Evolutionary conservation across 495 filamentous ascomycete genomes (phyloP), one percentile per base, ranked within the genome.

Genomic region (Penicillium salamii): DNA sequence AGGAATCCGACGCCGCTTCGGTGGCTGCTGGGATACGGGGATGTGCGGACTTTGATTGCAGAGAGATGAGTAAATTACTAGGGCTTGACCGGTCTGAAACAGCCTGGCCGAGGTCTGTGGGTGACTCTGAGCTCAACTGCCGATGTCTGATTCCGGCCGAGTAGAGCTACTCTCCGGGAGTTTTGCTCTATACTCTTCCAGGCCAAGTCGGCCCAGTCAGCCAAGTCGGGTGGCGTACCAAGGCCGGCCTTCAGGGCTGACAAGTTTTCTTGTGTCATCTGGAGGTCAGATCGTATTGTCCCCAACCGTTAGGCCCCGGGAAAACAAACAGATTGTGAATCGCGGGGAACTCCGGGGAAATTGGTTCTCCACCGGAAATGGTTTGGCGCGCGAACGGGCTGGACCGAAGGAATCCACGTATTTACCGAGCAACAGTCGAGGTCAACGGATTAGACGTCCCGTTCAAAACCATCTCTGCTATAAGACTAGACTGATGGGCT

Each of bases 181-280:
- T 20, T 29, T 19, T 20, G 20, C n/a, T 26, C 23, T 31, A 24
- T 26, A 37, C 36, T 42, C 32, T 39, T 23, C 48, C 14, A 15
- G 46, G 23, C 23, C 23, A 26, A 26, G 23, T 8, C 23, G 23
- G 23, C 23, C 23, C 23, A 46, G 47, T 42, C 39, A 21, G 54
- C 54, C 54, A 39, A 52, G 48, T 46, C 41, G 49, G 49, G 36
- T 39, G 36, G 36, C 36, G 36, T 9, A 32, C 24, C 24, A 28
- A 28, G 24, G 24, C 24, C 29, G 29, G 12, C 12, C 5, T 32
- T 32, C 5, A 32, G 29, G 29, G 3, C 29, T 32, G 11, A 7
- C 29, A 13, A 32, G 7, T 32, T 32, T 7, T 5, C 29, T 12
- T 32, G 5, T 32, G 29, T 7, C 29, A 13, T 26, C 23, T 26